phyloP scores from a whole-genome alignment of 805 yeast genomes.

The Cyberlindnera mississippiensis region DNA sequence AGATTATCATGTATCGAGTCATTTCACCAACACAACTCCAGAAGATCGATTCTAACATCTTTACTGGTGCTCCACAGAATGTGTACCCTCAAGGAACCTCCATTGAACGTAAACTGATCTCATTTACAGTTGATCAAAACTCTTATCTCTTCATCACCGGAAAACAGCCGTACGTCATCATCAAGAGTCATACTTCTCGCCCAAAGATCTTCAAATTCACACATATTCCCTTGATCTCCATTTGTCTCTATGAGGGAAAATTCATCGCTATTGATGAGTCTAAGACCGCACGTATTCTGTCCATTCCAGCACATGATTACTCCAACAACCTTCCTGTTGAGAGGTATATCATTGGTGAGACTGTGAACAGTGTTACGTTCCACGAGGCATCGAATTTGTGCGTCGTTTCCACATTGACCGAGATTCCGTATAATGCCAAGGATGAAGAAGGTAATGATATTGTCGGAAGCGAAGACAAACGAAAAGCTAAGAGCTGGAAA shows the following conservation, averaged over 20 bases:
- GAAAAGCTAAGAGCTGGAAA: slow-evolving; percentile 53
- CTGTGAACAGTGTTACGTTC: slow-evolving; percentile 62
- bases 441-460: slow-evolving; percentile 72
- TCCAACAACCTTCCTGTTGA: slow-evolving; percentile 59
- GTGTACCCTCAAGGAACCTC: slow-evolving; percentile 58
- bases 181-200: slow-evolving; percentile 58
- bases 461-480: slow-evolving; percentile 51
- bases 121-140: slow-evolving; percentile 53
- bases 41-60: slow-evolving; percentile 38
- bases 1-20: slow-evolving; percentile 62
- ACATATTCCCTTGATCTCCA: slow-evolving; percentile 59
- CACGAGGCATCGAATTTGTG: slow-evolving; percentile 64
- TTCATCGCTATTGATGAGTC: slow-evolving; percentile 68
- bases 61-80: slow-evolving; percentile 79
- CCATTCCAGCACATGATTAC: slow-evolving; percentile 45
- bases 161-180: slow-evolving; percentile 60
- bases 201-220: slow-evolving; percentile 69
- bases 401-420: slow-evolving; percentile 55
- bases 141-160: slow-evolving; percentile 71
- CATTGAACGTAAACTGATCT: slow-evolving; percentile 63
- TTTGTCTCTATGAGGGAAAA: slow-evolving; percentile 44
- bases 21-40: slow-evolving; percentile 42
- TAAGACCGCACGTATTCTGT: slow-evolving; percentile 58
- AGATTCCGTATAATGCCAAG: slow-evolving; percentile 56
- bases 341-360: slow-evolving; percentile 49